Percentiles rank a stretch among this genome's conserved stretches.
phyloP scores from a whole-genome alignment of 441 rosid genomes.

The Raphanus hybrid region DNA sequence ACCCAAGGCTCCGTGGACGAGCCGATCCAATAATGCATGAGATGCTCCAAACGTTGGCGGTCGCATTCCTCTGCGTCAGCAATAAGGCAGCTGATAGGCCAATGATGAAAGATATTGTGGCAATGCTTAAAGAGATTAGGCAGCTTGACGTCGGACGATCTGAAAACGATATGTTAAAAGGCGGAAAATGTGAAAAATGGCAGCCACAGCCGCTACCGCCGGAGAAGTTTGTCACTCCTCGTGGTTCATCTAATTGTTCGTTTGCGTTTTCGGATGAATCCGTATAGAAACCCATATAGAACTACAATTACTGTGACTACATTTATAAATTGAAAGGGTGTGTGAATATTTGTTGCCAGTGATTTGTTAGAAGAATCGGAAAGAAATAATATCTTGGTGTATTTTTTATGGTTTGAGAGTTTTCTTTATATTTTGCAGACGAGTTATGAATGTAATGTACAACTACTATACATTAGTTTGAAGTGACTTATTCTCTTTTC shows the following conservation, averaged over 20 bases:
- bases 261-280: constrained; percentile 77
- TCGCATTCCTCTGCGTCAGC: constrained; percentile 78
- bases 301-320: constrained; percentile 24
- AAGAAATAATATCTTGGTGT: too few species aligned
- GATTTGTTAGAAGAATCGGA: too few species aligned
- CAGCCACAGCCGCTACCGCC: constrained; percentile 48
- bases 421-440: too few species aligned
- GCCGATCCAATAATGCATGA: constrained; percentile 91
- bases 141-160: constrained; percentile 52
- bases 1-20: constrained; percentile 73
- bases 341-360: too few species aligned
- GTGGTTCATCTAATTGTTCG: constrained; percentile 79
- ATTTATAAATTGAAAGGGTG: constrained; percentile 4
- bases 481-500: too few species aligned
- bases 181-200: constrained; percentile 34
- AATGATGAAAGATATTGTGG: constrained; percentile 87
- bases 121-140: constrained; percentile 91
- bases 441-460: too few species aligned
- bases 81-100: constrained; percentile 69
- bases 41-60: constrained; percentile 90
- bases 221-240: constrained; percentile 52
- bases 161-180: constrained; percentile 57
- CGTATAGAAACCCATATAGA: constrained; percentile 34
- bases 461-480: too few species aligned
- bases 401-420: too few species aligned